phyloP scores from a whole-genome alignment of 306 rosid species.

The Prunus davidiana region DNA sequence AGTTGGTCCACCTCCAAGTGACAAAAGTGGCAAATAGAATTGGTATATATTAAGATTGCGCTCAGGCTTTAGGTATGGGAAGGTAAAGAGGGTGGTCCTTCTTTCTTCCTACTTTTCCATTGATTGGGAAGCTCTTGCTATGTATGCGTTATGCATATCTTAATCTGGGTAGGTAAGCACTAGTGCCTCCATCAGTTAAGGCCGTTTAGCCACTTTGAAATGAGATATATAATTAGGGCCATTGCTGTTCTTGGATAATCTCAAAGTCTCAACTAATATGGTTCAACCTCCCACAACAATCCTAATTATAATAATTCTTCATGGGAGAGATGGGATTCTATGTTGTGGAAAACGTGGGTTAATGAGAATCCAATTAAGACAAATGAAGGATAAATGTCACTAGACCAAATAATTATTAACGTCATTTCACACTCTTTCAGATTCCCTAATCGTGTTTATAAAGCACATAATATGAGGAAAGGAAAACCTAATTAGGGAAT shows the following conservation, averaged over 20 bases:
- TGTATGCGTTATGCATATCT: slow-evolving; percentile 6
- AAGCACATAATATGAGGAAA: not conserved
- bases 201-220: not conserved
- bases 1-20: slow-evolving; percentile 12
- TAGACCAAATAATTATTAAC: too few species aligned
- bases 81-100: not conserved
- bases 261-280: slow-evolving; percentile 13
- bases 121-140: slow-evolving; percentile 9
- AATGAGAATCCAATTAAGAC: not conserved
- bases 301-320: not conserved
- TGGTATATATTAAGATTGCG: not conserved
- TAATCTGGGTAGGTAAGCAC: slow-evolving; percentile 40
- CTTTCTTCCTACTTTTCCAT: not conserved
- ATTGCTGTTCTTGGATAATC: slow-evolving; percentile 14
- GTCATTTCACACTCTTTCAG: too few species aligned
- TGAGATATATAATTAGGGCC: not conserved
- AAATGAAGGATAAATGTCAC: too few species aligned
- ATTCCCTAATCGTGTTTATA: too few species aligned
- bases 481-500: not conserved
- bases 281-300: slow-evolving; percentile 26
- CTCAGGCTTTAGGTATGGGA: slow-evolving; percentile 9
- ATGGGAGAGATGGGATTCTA: not conserved
- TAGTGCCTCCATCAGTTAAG: slow-evolving; percentile 33
- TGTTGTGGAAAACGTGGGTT: not conserved
- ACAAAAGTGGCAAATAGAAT: not conserved